Percentiles rank a stretch among this genome's conserved stretches.
These are phyloP conservation scores for Colletotrichum horii DNA, from an alignment of 2,329 filamentous ascomycete genomes.

Conservation along the genomic window DNA sequence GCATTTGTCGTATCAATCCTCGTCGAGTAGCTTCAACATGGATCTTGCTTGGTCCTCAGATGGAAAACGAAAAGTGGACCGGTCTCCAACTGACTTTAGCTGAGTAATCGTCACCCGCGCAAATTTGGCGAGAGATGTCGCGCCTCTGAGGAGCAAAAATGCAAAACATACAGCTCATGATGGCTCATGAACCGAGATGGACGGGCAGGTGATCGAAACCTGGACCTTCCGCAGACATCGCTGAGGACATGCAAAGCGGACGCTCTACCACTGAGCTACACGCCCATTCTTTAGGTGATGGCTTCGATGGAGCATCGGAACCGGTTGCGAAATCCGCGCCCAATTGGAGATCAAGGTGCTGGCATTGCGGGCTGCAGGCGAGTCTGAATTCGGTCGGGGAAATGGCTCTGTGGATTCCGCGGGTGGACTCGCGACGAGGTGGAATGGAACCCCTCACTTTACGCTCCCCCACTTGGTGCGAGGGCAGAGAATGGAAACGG, in stretches of 20 bases:
- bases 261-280: conserved; percentile 16
- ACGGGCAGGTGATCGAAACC: conserved; percentile 20
- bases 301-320: neutral
- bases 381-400: neutral
- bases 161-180: neutral
- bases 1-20: neutral
- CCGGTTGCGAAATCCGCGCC: neutral
- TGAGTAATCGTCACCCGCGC: neutral
- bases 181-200: neutral
- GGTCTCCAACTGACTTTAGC: neutral
- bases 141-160: neutral
- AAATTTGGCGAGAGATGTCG: too few relatives aligned
- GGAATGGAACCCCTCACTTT: neutral
- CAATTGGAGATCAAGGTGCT: neutral
- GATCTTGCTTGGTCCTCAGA: neutral
- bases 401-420: neutral
- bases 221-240: conserved; percentile 13
- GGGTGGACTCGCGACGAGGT: neutral
- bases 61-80: neutral
- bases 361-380: neutral
- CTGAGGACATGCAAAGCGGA: conserved; percentile 6
- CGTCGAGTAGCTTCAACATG: neutral
- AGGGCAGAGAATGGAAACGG: neutral
- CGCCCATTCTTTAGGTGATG: neutral
- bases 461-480: neutral